Percentiles rank a stretch among this genome's conserved stretches.
These are phyloP conservation scores for Tylopilus sp. DNA, from an alignment of 1,284 basidiomycete species.

Conservation along the genomic window DNA sequence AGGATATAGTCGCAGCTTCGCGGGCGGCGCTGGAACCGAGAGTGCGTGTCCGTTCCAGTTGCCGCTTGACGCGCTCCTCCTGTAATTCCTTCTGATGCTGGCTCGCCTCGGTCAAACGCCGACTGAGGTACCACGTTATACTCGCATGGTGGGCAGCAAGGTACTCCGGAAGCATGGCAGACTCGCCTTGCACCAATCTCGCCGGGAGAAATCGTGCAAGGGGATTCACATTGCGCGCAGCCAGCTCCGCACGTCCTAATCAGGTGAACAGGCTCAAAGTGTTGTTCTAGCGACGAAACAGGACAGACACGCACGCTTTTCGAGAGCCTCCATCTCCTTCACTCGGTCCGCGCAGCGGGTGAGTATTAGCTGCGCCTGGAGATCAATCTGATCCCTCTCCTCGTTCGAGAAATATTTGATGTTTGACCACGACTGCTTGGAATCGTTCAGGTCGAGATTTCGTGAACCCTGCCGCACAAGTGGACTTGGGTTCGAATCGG, in stretches of 20 bases:
- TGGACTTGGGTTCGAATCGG: constrained; percentile 68
- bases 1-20: constrained; percentile 61
- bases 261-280: constrained; percentile 19
- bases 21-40: constrained; percentile 79
- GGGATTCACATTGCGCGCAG: constrained; percentile 69
- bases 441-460: constrained; percentile 65
- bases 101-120: constrained; percentile 81
- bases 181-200: constrained; percentile 70
- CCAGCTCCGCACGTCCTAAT: constrained; percentile 73
- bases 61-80: constrained; percentile 86
- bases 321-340: constrained; percentile 85
- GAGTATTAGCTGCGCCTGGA: constrained; percentile 87
- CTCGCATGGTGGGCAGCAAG: constrained; percentile 86
- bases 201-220: constrained; percentile 73
- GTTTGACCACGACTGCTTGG: constrained; percentile 70
- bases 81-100: constrained; percentile 88
- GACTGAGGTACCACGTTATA: constrained; percentile 88
- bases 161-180: constrained; percentile 72
- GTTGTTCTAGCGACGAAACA: constrained; percentile 14
- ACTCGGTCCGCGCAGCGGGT: constrained; percentile 87
- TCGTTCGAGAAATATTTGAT: constrained; percentile 83
- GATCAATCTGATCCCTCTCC: constrained; percentile 92
- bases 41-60: constrained; percentile 81
- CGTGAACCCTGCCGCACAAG: constrained; percentile 61
- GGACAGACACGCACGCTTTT: constrained; percentile 73